Percentiles rank a stretch among this genome's conserved stretches.
These are phyloP conservation scores for Dothiorella sarmentorum DNA, from an alignment of 2,329 filamentous ascomycete species.

Conservation along the genomic window DNA sequence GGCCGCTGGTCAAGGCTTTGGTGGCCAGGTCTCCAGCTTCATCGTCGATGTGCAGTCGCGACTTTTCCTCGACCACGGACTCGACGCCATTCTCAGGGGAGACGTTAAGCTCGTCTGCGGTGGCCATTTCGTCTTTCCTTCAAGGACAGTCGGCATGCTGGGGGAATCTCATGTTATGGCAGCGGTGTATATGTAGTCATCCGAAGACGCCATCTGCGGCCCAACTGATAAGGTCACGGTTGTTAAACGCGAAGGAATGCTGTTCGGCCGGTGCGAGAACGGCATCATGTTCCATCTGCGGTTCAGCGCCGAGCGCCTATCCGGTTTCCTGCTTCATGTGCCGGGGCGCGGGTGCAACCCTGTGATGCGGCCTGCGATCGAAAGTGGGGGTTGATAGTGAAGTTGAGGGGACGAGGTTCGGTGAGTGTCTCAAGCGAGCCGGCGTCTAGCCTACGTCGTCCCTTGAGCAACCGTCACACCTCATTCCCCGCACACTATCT, in stretches of 20 bases:
- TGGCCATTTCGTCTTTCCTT: background rate
- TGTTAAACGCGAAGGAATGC: too few species aligned
- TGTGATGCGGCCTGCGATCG: background rate
- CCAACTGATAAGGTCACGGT: background rate
- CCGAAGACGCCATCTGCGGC: background rate
- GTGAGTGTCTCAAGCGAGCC: background rate
- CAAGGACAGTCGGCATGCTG: background rate
- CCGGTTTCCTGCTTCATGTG: background rate
- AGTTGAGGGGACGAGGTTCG: background rate
- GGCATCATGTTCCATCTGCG: background rate
- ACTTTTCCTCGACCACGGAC: background rate
- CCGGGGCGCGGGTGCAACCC: conserved; percentile 1
- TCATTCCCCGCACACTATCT: too few species aligned
- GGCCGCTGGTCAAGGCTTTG: background rate
- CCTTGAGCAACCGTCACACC: too few species aligned
- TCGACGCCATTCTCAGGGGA: background rate
- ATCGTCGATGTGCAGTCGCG: conserved; percentile 7
- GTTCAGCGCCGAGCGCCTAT: background rate
- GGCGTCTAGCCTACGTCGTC: too few species aligned
- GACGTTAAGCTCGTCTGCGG: background rate
- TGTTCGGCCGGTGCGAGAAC: background rate
- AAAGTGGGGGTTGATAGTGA: background rate
- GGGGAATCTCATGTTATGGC: background rate
- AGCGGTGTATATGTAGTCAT: background rate
- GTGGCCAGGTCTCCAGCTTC: conserved; percentile 1